Conservation (phyloP, 768 basidiomycete genomes). For the Pisolithus orientalis region DNA sequence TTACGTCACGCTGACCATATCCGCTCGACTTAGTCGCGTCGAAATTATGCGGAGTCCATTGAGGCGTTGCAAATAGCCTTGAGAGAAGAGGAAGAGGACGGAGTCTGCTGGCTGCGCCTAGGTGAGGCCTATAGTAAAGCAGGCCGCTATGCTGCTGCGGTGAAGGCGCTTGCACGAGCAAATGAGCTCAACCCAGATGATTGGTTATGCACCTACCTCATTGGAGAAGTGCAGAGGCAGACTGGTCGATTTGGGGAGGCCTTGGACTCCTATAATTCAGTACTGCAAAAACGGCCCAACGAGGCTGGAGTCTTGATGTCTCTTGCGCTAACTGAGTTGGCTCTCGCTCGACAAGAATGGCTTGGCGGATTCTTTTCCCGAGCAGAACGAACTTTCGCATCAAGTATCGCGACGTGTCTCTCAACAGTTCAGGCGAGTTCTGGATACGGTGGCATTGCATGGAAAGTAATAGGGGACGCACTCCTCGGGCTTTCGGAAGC, state of each 20-base stretch:
- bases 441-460: slow-evolving; percentile 66
- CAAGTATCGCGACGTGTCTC: slow-evolving; percentile 49
- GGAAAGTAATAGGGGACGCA: slow-evolving; percentile 83
- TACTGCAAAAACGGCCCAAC: slow-evolving; percentile 49
- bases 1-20: background rate
- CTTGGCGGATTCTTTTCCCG: slow-evolving; percentile 66
- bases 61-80: slow-evolving; percentile 84
- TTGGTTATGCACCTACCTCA: slow-evolving; percentile 81
- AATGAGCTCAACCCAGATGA: slow-evolving; percentile 66
- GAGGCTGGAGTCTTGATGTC: slow-evolving; percentile 72
- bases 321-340: slow-evolving; percentile 65
- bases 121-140: slow-evolving; percentile 89
- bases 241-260: slow-evolving; percentile 74
- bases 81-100: slow-evolving; percentile 70
- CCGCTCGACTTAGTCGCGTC: slow-evolving; percentile 44
- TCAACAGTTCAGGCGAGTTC: slow-evolving; percentile 42
- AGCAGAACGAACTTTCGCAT: slow-evolving; percentile 66
- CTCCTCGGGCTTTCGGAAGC: slow-evolving; percentile 57
- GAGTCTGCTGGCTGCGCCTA: slow-evolving; percentile 80
- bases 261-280: slow-evolving; percentile 52
- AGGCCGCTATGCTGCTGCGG: slow-evolving; percentile 81
- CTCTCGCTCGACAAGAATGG: slow-evolving; percentile 61
- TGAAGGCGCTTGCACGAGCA: slow-evolving; percentile 80
- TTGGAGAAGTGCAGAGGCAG: slow-evolving; percentile 78
- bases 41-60: slow-evolving; percentile 69